phyloP scores from a whole-genome alignment of 1,284 basidiomycete species.

The Cutaneotrichosporon curvatum region DNA sequence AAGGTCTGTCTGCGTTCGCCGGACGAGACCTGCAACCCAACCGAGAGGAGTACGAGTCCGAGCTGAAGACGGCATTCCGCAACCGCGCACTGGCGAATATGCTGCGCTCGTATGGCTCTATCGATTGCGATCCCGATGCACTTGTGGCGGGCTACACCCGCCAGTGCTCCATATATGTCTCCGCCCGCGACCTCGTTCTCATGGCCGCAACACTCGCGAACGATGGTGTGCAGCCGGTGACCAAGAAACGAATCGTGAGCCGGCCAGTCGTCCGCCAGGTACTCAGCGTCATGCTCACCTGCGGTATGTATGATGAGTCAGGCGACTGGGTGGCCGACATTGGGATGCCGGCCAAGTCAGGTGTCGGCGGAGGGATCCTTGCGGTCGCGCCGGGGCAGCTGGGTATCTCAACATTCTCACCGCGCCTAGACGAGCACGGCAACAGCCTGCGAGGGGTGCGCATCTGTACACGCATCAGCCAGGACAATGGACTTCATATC shows the following conservation, averaged over 20 bases:
- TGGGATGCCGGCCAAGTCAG: constrained; percentile 12
- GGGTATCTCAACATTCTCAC: constrained; percentile 10
- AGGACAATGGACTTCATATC: constrained; percentile 20
- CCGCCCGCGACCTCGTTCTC: constrained; percentile 10
- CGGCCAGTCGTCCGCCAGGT: constrained; percentile 7
- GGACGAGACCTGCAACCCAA: constrained; percentile 7
- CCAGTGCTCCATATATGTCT: constrained; percentile 12
- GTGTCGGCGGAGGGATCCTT: constrained; percentile 13
- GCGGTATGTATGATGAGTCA: constrained; percentile 15
- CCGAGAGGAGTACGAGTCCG: constrained; percentile 6
- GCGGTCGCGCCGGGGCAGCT: background rate
- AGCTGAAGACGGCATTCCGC: constrained; percentile 5
- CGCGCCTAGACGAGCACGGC: constrained; percentile 12
- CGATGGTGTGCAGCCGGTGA: constrained; percentile 11
- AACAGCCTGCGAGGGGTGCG: constrained; percentile 11
- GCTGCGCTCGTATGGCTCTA: constrained; percentile 6
- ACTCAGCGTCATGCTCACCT: constrained; percentile 14
- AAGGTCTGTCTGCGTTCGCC: constrained; percentile 4
- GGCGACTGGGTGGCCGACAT: constrained; percentile 10
- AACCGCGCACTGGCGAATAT: constrained; percentile 11
- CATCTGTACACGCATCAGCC: constrained; percentile 7
- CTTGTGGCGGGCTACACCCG: constrained; percentile 9
- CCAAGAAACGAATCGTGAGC: constrained; percentile 6
- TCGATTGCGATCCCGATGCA: constrained; percentile 5
- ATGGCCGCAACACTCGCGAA: constrained; percentile 14